These are phyloP conservation scores for Hypoxylon sp. DNA, from an alignment of 2,329 filamentous ascomycete genomes.

Conservation along the genomic window DNA sequence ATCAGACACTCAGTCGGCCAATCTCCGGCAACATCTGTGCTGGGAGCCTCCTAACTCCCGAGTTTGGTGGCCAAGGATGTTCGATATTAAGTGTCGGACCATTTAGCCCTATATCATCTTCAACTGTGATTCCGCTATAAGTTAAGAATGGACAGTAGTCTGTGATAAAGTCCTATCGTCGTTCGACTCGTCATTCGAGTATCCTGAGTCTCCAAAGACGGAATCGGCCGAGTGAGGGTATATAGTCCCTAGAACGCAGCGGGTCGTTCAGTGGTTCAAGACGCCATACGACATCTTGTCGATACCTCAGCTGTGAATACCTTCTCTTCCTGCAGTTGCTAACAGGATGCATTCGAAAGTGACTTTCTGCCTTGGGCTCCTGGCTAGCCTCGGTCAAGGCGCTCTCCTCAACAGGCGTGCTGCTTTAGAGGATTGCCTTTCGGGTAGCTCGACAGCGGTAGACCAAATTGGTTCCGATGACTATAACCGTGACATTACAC, in stretches of 20 bases:
- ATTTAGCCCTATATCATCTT: constrained; percentile 47
- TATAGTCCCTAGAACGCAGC: constrained; percentile 31
- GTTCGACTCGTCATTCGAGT: constrained; percentile 49
- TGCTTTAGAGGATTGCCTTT: constrained; percentile 51
- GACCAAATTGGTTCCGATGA: constrained; percentile 51
- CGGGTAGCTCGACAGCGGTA: constrained; percentile 43
- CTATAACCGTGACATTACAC: constrained; percentile 50
- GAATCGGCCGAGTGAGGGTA: constrained; percentile 34
- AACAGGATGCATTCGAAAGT: constrained; percentile 46
- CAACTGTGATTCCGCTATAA: constrained; percentile 43
- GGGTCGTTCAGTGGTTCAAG: constrained; percentile 5
- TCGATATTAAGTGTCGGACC: constrained; percentile 52
- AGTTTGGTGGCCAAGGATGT: constrained; percentile 43
- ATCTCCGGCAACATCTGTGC: constrained; percentile 32
- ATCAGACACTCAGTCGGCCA: constrained; percentile 35
- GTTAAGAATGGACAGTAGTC: constrained; percentile 44
- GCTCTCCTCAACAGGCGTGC: constrained; percentile 50
- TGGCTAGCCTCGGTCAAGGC: constrained; percentile 45
- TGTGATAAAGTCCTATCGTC: constrained; percentile 38
- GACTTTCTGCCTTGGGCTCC: constrained; percentile 47
- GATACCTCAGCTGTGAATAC: constrained; percentile 22
- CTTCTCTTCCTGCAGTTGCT: constrained; percentile 16
- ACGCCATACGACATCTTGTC: constrained; percentile 16
- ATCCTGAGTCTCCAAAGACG: constrained; percentile 27
- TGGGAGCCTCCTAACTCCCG: constrained; percentile 45